Base-by-base conservation (phyloP, 2,329 filamentous ascomycete species). In the Aspergillus unguis region DNA sequence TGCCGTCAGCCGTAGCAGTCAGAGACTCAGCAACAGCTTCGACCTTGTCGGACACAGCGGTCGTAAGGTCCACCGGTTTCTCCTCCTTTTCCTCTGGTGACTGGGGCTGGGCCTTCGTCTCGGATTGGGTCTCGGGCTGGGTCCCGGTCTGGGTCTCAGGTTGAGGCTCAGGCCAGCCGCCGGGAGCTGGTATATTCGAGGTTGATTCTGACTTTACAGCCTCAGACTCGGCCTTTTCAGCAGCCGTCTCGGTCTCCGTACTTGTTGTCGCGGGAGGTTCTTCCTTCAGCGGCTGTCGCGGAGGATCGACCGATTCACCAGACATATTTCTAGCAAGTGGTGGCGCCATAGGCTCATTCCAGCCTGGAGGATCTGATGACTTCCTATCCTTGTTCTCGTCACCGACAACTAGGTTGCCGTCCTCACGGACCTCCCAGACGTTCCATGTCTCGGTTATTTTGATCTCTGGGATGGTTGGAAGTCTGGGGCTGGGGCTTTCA, bases 401-500 rank as follows among this genome's bases (percentile, higher is more conserved):
- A 17, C 67, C 66, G 27, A 73, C 65, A 25, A 62, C 56, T 53
- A 74, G 44, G 27, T 62, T 62, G 23, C 71, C 72, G 45, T 70
- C 65, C 42, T 64, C 61, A 11, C 58, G 59, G 10, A 74, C 58
- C 25, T 70, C 63, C 71, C 71, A 75, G n/a, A 74, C 62, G 58
- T 71, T 70, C 71, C 70, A 73, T 2, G 71, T 60, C 40, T 67
- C 65, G 17, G 71, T 70, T 37, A 74, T 67, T 50, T 63, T 69
- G 51, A 74, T 62, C 51, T 73, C 69, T 2, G 71, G 68, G n/a
- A 68, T 66, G 5, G 65, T 59, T 10, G 66, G 66, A 7, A 70
- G 62, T 46, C 56, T 61, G 6, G 61, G 64, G 43, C 65, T 80
- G 8, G 80, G 77, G 29, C 85, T 82, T 26, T 87, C 84, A 25